These are phyloP conservation scores for Kluyveromyces siamensis DNA, from an alignment of 805 yeast genomes.

Conservation along the genomic window DNA sequence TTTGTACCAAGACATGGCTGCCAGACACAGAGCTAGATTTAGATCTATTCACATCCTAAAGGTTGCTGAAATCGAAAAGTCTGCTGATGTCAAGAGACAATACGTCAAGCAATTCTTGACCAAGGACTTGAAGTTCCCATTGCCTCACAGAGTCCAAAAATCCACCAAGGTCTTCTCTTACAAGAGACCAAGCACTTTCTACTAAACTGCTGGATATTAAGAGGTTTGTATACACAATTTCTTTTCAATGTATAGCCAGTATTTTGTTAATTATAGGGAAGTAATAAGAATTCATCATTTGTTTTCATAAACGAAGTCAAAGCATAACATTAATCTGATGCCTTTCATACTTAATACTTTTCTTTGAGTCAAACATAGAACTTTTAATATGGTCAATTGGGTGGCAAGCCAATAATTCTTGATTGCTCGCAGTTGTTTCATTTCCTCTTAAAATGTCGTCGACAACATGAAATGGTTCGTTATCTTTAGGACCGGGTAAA, in stretches of 20 bases:
- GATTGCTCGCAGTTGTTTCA: too few species aligned
- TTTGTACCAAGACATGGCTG: slow-evolving; percentile 99
- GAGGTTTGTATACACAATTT: slow-evolving; percentile 1
- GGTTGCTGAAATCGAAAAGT: slow-evolving; percentile 97
- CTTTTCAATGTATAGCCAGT: slow-evolving; percentile 4
- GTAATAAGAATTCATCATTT: slow-evolving; percentile 3
- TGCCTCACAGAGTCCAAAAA: slow-evolving; percentile 98
- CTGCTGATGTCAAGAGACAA: slow-evolving; percentile 98
- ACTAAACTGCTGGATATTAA: slow-evolving; percentile 42
- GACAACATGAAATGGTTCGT: too few species aligned
- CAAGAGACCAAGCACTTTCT: slow-evolving; percentile 95
- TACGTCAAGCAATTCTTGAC: slow-evolving; percentile 95
- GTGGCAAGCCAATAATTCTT: too few species aligned
- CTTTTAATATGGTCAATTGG: too few species aligned
- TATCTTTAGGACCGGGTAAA: neutral
- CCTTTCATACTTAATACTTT: too few species aligned
- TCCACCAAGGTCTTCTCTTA: slow-evolving; percentile 79
- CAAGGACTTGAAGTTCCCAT: slow-evolving; percentile 97
- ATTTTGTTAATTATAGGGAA: slow-evolving; percentile 2
- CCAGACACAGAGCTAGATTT: slow-evolving; percentile 99
- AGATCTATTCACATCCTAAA: slow-evolving; percentile 98
- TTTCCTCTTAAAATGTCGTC: too few species aligned
- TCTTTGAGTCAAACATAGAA: too few species aligned
- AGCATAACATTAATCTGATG: too few species aligned
- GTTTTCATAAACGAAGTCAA: neutral